Evolutionary conservation across 1,284 basidiomycete genomes (phyloP), one percentile per base, ranked within the genome.

Genomic region (Inonotus obliquus): DNA sequence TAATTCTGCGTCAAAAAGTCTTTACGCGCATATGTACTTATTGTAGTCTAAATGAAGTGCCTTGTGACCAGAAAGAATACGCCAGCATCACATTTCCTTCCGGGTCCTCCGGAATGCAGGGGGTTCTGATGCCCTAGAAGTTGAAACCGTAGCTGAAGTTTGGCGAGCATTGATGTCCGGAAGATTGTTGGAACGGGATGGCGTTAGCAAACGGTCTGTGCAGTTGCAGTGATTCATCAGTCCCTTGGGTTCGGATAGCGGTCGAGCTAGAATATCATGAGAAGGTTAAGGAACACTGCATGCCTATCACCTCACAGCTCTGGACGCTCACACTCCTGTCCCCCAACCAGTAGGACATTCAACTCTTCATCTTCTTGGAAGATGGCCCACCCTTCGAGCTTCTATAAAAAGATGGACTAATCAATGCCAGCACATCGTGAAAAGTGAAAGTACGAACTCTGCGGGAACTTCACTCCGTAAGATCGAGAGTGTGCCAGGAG

Each of bases 401-500:
- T 25, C 55, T 57, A 44, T 14, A 45, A 17, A 21, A 57, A 25
- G 6, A 19, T 32, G 29, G 32, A 35, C 13, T 37, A 49, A 6
- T 44, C 17, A 44, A 14, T 32, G 4, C 9, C 32, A 32, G 9
- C 32, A 9, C 41, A 14, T 44, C 19, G n/a, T n/a, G 17, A n/a
- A 21, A 44, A 27, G 11, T 10, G 17, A 38, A 17, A 19, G 56
- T 9, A 56, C 61, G 39, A 27, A 63, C 61, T 58, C 56, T 68
- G 84, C 80, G 53, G 76, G 70, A 27, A 73, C 76, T 35, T 76
- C 72, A 65, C 84, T 84, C 76, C 88, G 90, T 92, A 96, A 92
- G 73, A 96, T 94, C 27, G 90, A 92, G 63, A 95, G 78, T 73
- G 92, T 92, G 57, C 91, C 89, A 41, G 85, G 79, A 5, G 89